A percentile compares a stretch with the other conserved stretches of the same genome.
phyloP scores from a whole-genome alignment of 108 stramenopile species.

The Skeletonema marinoi region DNA sequence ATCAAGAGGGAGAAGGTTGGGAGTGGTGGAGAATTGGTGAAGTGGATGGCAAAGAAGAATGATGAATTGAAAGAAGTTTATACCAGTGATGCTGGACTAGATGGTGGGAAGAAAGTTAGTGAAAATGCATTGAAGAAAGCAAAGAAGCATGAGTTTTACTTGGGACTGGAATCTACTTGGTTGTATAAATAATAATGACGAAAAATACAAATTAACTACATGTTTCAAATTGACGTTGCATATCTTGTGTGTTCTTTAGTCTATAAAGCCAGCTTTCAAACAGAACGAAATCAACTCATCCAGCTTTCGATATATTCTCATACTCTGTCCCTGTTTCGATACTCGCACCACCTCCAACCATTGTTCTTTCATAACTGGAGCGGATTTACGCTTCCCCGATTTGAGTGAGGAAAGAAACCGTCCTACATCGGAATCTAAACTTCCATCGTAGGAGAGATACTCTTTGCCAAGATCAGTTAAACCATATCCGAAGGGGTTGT shows the following conservation, averaged over 20 bases:
- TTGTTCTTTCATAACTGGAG: constrained; percentile 53
- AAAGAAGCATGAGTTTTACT: constrained; percentile 63
- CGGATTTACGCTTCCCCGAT: constrained; percentile 52
- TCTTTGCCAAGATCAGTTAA: constrained; percentile 69
- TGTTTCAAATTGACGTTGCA: background rate
- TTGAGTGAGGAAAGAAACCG: constrained; percentile 67
- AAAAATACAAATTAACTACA: background rate
- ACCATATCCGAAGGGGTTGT: constrained; percentile 76
- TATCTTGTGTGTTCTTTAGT: constrained; percentile 9
- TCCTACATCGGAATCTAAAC: constrained; percentile 75
- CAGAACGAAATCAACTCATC: constrained; percentile 76
- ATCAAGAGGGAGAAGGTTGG: constrained; percentile 56
- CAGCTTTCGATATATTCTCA: constrained; percentile 73
- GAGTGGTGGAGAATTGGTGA: constrained; percentile 49
- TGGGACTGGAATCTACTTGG: constrained; percentile 82
- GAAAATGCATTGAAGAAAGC: constrained; percentile 74
- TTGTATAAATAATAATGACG: constrained; percentile 51
- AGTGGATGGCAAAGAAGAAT: constrained; percentile 67
- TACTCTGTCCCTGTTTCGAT: constrained; percentile 71
- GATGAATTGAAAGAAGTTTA: constrained; percentile 41
- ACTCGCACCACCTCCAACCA: constrained; percentile 81
- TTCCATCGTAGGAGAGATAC: constrained; percentile 67
- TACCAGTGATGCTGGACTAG: background rate
- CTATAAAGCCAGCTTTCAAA: constrained; percentile 67
- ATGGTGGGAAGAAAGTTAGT: constrained; percentile 15